phyloP scores from a whole-genome alignment of 768 basidiomycete species.

The Rhodotorula babjevae region DNA sequence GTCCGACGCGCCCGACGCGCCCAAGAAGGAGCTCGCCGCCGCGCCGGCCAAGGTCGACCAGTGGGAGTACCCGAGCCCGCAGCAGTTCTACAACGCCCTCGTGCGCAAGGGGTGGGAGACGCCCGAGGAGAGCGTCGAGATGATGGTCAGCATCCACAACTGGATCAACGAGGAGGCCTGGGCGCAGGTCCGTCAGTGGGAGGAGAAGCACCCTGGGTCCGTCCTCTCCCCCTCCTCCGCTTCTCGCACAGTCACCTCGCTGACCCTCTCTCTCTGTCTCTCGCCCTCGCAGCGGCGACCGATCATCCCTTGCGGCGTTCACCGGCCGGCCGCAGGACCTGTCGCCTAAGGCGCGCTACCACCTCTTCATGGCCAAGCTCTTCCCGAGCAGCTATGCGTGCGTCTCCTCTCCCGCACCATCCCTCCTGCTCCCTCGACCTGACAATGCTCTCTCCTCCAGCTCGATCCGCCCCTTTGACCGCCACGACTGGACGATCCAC shows the following conservation, averaged over 20 bases:
- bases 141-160: conserved; percentile 97
- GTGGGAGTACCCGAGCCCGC: conserved; percentile 97
- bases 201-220: conserved; percentile 63
- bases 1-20: conserved; percentile 2
- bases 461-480: conserved; percentile 88
- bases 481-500: conserved; percentile 94
- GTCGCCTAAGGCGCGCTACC: conserved; percentile 87
- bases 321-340: conserved; percentile 85
- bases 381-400: conserved; percentile 87
- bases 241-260: background rate
- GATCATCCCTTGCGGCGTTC: conserved; percentile 73
- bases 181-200: conserved; percentile 91
- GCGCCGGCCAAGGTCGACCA: conserved; percentile 20
- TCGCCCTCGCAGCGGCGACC: conserved; percentile 54
- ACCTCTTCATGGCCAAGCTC: conserved; percentile 79
- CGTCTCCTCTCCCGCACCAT: conserved; percentile 43
- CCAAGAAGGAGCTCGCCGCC: conserved; percentile 38
- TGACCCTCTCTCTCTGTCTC: background rate
- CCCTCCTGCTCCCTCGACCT: background rate
- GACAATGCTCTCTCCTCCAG: conserved; percentile 51
- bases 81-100: conserved; percentile 96
- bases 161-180: conserved; percentile 96
- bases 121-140: conserved; percentile 89
- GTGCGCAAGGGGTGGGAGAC: conserved; percentile 96
- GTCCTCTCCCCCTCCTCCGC: background rate